Percentiles rank a stretch among this genome's conserved stretches.
Conservation (phyloP, 495 filamentous ascomycete genomes). For the Monascus purpureus region DNA sequence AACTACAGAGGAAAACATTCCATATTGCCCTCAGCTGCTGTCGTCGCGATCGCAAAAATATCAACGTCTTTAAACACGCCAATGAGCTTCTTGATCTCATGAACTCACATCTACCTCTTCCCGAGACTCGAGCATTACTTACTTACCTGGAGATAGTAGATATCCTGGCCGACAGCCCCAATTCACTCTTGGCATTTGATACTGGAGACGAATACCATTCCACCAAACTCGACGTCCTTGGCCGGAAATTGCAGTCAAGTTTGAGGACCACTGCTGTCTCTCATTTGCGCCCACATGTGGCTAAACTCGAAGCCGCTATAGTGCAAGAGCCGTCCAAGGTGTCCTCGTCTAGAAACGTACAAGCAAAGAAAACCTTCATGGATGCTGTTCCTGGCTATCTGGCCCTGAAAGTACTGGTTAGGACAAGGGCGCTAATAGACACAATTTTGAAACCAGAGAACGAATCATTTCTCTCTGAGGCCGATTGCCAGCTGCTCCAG, state of each 20-base stretch:
- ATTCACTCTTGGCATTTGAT: conserved; percentile 16
- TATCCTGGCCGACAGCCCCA: conserved; percentile 12
- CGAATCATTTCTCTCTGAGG: conserved; percentile 13
- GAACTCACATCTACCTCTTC: conserved; percentile 19
- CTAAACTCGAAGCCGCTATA: conserved; percentile 18
- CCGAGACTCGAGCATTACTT: conserved; percentile 19
- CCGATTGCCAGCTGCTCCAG: conserved; percentile 10
- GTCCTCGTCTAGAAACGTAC: conserved; percentile 2
- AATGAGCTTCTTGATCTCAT: conserved; percentile 44
- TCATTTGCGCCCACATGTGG: conserved; percentile 14
- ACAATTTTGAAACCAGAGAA: conserved; percentile 14
- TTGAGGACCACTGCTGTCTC: conserved; percentile 12
- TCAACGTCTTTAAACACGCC: conserved; percentile 41
- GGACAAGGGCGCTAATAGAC: conserved; percentile 16
- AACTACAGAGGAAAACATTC: conserved; percentile 40
- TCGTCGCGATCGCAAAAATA: conserved; percentile 55
- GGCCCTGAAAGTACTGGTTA: conserved; percentile 13
- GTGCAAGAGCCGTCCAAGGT: conserved; percentile 1
- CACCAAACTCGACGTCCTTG: conserved; percentile 8
- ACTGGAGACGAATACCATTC: conserved; percentile 8
- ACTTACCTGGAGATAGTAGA: conserved; percentile 16
- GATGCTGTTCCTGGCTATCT: conserved; percentile 5
- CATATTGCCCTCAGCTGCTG: conserved; percentile 58
- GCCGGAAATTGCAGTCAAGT: conserved; percentile 14
- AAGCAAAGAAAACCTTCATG: not conserved